phyloP scores from a whole-genome alignment of 345 rosid genomes.

The Citrus maxima region DNA sequence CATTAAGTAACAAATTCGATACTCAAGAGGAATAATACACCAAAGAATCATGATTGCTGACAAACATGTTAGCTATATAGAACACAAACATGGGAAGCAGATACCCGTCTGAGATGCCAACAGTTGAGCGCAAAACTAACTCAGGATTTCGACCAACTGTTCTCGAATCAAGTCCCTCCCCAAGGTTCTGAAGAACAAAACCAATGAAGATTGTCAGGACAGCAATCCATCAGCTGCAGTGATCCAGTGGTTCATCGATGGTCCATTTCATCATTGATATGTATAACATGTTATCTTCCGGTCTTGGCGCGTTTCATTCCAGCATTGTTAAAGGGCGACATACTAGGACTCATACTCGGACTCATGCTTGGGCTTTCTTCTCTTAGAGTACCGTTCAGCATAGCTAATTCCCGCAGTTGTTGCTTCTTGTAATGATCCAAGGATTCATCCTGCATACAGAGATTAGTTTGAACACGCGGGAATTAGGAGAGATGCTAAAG shows the following conservation, averaged over 20 bases:
- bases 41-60: constrained; percentile 17
- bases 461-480: background rate
- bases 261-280: background rate
- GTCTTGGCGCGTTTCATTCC: constrained; percentile 94
- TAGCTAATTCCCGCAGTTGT: constrained; percentile 83
- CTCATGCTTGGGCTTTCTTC: constrained; percentile 88
- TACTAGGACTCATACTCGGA: constrained; percentile 85
- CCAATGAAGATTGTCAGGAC: background rate
- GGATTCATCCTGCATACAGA: constrained; percentile 68
- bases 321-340: constrained; percentile 77
- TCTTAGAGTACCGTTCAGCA: constrained; percentile 77
- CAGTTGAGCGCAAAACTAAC: background rate
- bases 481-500: background rate
- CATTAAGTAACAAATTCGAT: background rate
- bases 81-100: constrained; percentile 17
- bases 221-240: constrained; percentile 20
- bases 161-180: constrained; percentile 16
- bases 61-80: constrained; percentile 7
- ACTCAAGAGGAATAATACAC: constrained; percentile 23
- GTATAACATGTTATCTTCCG: constrained; percentile 40
- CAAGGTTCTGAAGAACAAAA: background rate
- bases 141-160: constrained; percentile 12
- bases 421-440: constrained; percentile 87
- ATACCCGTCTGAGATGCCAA: constrained; percentile 14
- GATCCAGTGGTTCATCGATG: constrained; percentile 11